Percentiles rank a stretch among this genome's conserved stretches.
phyloP scores from a whole-genome alignment of 257 asterid genomes.

The Plectranthus barbatus region DNA sequence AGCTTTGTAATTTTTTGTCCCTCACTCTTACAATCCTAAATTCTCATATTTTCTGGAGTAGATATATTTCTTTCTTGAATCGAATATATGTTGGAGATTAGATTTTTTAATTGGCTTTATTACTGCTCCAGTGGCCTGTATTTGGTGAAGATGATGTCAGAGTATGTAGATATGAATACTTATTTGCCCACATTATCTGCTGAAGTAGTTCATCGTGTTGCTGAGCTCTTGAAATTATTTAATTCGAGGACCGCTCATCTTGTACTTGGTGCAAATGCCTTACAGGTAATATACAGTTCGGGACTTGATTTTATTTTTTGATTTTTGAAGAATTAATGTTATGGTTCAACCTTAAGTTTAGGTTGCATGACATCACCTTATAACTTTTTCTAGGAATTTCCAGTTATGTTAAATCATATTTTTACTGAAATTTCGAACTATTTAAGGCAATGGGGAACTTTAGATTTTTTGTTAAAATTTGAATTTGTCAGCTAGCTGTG shows the following conservation, averaged over 20 bases:
- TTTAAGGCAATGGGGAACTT: neutral
- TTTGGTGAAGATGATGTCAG: constrained; percentile 95
- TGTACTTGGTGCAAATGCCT: constrained; percentile 99
- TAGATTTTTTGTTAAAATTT: constrained; percentile 2
- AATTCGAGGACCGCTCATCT: constrained; percentile 95
- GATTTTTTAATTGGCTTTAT: constrained; percentile 6
- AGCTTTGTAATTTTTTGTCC: neutral
- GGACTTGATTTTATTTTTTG: neutral
- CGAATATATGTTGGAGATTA: constrained; percentile 1
- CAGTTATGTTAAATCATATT: neutral
- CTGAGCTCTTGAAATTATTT: constrained; percentile 85
- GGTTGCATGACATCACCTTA: neutral
- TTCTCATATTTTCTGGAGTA: neutral
- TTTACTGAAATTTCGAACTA: neutral
- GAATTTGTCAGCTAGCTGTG: neutral
- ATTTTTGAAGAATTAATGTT: neutral
- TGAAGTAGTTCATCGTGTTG: constrained; percentile 89
- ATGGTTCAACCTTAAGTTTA: neutral
- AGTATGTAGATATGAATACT: constrained; percentile 73
- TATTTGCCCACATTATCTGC: constrained; percentile 75
- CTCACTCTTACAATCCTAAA: neutral
- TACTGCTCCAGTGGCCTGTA: constrained; percentile 73
- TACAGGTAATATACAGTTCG: constrained; percentile 55
- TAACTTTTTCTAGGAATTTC: neutral
- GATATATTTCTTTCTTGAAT: neutral